Conservation (phyloP, 306 rosid genomes). For the Begonia masoniana region DNA sequence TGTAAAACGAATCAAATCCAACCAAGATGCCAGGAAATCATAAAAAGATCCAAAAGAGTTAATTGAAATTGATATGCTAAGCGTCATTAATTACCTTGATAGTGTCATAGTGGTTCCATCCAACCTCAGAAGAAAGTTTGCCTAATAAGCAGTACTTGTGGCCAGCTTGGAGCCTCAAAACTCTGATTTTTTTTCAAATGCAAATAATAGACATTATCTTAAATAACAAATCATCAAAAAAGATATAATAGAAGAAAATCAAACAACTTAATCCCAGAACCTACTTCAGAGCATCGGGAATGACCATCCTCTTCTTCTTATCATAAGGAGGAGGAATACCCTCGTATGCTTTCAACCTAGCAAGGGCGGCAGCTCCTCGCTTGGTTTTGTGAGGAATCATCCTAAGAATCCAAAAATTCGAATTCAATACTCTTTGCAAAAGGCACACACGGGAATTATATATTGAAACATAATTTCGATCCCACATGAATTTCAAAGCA, state of each 20-base stretch:
- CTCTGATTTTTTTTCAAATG: conserved; percentile 18
- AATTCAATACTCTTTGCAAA: background rate
- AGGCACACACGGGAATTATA: too few relatives aligned
- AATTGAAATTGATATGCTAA: too few relatives aligned
- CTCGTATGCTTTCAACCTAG: conserved; percentile 46
- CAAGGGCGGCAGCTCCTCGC: conserved; percentile 58
- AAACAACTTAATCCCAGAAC: background rate
- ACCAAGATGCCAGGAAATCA: too few relatives aligned
- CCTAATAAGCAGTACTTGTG: conserved; percentile 56
- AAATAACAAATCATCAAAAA: background rate
- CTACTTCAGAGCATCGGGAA: conserved; percentile 59
- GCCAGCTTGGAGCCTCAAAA: conserved; percentile 73
- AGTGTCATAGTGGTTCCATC: conserved; percentile 30
- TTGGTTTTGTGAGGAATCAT: conserved; percentile 59
- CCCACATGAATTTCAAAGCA: too few relatives aligned
- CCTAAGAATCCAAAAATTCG: conserved; percentile 5
- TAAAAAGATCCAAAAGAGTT: too few relatives aligned
- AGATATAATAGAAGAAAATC: background rate
- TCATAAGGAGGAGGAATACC: conserved; percentile 57
- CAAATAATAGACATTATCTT: background rate
- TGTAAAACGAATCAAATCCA: too few relatives aligned
- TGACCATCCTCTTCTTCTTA: conserved; percentile 45
- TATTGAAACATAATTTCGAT: too few relatives aligned
- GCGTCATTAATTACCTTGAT: conserved; percentile 14
- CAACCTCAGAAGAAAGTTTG: conserved; percentile 55